Percentiles rank a stretch among this genome's conserved stretches.
These are phyloP conservation scores for Hymenoscyphus scutula DNA, from an alignment of 2,329 filamentous ascomycete species.

Conservation along the genomic window DNA sequence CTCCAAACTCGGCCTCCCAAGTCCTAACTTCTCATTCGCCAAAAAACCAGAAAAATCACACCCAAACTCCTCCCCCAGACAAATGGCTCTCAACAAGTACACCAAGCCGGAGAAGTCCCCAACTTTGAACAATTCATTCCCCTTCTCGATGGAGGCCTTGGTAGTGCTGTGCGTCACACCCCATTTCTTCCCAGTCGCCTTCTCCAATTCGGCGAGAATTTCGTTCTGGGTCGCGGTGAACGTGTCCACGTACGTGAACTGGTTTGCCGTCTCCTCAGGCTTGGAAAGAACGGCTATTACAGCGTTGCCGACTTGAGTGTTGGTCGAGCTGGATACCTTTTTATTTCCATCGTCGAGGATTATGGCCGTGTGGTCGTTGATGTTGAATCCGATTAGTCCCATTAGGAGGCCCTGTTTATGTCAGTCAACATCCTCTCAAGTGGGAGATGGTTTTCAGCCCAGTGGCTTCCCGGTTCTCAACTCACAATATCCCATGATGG, in stretches of 20 bases:
- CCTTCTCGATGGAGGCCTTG: conserved; percentile 15
- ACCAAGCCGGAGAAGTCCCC: conserved; percentile 17
- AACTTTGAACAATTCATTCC: conserved; percentile 8
- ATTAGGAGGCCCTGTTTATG: conserved; percentile 28
- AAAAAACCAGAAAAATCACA: conserved; percentile 11
- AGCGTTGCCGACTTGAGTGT: conserved; percentile 35
- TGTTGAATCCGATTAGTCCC: conserved; percentile 37
- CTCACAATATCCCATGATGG: conserved; percentile 24
- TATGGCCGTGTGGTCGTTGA: conserved; percentile 33
- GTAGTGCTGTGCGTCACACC: conserved; percentile 26
- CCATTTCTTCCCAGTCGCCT: conserved; percentile 35
- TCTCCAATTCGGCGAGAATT: conserved; percentile 34
- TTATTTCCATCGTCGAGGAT: conserved; percentile 36
- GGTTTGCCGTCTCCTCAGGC: conserved; percentile 37
- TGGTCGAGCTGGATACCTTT: conserved; percentile 34
- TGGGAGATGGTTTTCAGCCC: too few relatives aligned
- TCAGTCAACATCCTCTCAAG: too few relatives aligned
- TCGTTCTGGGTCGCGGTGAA: conserved; percentile 37
- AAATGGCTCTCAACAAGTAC: conserved; percentile 15
- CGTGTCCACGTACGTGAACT: conserved; percentile 35
- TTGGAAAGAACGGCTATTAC: conserved; percentile 37
- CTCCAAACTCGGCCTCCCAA: conserved; percentile 15
- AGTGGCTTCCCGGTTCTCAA: neutral
- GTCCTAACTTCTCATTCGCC: conserved; percentile 19
- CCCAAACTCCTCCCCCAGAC: conserved; percentile 15